Base-by-base conservation (phyloP, 2,329 filamentous ascomycete genomes). In the Cryphonectria radicalis region DNA sequence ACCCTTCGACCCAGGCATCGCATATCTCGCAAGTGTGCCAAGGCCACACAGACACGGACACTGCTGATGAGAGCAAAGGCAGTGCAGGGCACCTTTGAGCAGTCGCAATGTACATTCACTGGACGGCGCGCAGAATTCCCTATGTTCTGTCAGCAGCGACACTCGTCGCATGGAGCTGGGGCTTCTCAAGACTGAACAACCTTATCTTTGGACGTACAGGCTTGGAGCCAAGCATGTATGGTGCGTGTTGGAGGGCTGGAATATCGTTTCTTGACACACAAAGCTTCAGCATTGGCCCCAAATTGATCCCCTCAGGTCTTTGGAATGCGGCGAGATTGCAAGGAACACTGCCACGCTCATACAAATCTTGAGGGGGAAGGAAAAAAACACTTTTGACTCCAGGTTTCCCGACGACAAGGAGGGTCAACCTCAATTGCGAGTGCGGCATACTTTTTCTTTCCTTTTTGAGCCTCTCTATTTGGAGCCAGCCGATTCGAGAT, bases 131-230 rank as follows among this genome's bases (percentile, higher is more conserved):
- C 68, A 70, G 19, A 37, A 37, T 46, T 19, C 67, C 8, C 67
- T 13, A 72, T 74, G 28, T 72, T 73, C 22, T 70, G 70, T 53
- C 69, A 70, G 17, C 66, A 37, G 19, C 69, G 37, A 25, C 55
- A 22, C 17, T 73, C 70, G 59, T 46, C 59, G 7, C 62, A 66
- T 4, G 60, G 64, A 13, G 37, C 6, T n/a, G n/a, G 3, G 37
- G 40, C 5, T 25, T 11, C 19, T 37, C 63, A 75, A 32, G 55
- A 59, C 17, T 8, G 4, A 17, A 19, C 4, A 14, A 32, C 2
- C 25, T 17, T 14, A 5, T 32, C 11, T 28, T 19, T 2, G 66
- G 57, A 57, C n/a, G 66, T 63, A 11, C 35, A 17, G 37, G 42
- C 25, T 37, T 28, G 62, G 3, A 35, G 57, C 8, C 67, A 66